Base-by-base conservation (phyloP, 164 flowering plant species). In the Vitis amurensis region DNA sequence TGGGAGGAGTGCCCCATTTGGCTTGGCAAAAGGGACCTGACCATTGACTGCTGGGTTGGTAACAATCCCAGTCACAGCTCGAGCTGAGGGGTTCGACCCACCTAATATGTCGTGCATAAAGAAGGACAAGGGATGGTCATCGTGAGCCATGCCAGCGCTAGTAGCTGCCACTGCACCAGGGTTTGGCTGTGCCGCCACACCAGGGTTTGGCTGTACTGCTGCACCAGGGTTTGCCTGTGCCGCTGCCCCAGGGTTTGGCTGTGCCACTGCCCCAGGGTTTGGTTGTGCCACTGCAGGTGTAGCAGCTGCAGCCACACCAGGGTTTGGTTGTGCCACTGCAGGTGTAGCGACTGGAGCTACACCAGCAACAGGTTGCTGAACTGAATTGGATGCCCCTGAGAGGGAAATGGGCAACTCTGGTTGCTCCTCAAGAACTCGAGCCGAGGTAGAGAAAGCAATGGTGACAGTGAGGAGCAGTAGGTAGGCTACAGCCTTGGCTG, bases 21-120 rank as follows among this genome's bases (percentile, higher is more conserved):
- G 90, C 67, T 86, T 89, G 50, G 90, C 86, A 49, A 91, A 91
- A 1, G 97, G 88, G 68, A 91, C 76, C 55, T 86, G 90, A 17
- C 88, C 93, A 16, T 74, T 84, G 58, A 80, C 76, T 0, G 86
- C 88, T 0, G 90, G 79, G 76, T 85, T 86, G 55, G 83, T 63
- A 5, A 87, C 90, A 0, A 82, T 63, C 3, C 97, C 94, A 1
- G 94, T 88, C 4, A 88, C 85, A 0, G 90, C 90, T 68, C 71
- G 60, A 7, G 93, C 94, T 0, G 91, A 68, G 30, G 94, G 88
- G 68, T 82, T 80, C 11, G 88, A 67, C 2, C 90, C 90, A 1
- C 88, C 90, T 1, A 86, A 73, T 3, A 86, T 86, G 77, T 84
- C 90, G 51, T 86, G 90, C 90, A 86, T 81, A 81, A 77, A 86